Evolutionary conservation across 2,329 filamentous ascomycete genomes (phyloP), one percentile per base, ranked within the genome.

Genomic region (Ceratocystis smalleyi): DNA sequence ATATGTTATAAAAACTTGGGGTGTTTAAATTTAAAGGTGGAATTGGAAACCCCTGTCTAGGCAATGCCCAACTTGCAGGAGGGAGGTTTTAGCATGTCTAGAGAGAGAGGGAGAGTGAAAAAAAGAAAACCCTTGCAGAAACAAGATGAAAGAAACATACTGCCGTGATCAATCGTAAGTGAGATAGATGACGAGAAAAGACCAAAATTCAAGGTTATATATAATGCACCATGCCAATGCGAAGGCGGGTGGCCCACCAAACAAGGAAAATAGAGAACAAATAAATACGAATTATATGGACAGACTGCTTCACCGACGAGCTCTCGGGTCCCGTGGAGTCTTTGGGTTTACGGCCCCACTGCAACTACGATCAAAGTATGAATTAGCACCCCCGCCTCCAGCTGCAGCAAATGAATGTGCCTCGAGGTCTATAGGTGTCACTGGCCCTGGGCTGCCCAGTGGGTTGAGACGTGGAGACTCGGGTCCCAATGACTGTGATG

Each of bases 361-460:
- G 17, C 63, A 67, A 6, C 68, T 67, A 8, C 68, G 63, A 35
- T 68, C 64, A 24, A 68, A 63, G 43, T 68, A 68, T 4, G 66
- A 66, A 10, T 49, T 57, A 5, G 63, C n/a, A 22, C 43, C 63
- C 8, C 32, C 45, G n/a, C 12, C 12, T 40, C 35, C 35, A 15
- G 35, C 35, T 40, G 24, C 17, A 6, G 51, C 75, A 47, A 72
- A 72, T 8, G 72, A 72, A 15, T 72, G 70, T 0, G 74, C 70
- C 22, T 76, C 77, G 47, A 85, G 71, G 19, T 82, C 80, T 76
- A 85, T 83, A 1, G 83, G 82, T 1, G 83, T 85, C 15, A 85
- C 81, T 0, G 82, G 81, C 0, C 82, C 82, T 0, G 82, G 81
- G 65, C 81, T 83, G 2, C 81, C 80, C 10, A 83, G 69, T 0